phyloP scores from a whole-genome alignment of 257 asterid species.

The Oldenlandia corymbosa region DNA sequence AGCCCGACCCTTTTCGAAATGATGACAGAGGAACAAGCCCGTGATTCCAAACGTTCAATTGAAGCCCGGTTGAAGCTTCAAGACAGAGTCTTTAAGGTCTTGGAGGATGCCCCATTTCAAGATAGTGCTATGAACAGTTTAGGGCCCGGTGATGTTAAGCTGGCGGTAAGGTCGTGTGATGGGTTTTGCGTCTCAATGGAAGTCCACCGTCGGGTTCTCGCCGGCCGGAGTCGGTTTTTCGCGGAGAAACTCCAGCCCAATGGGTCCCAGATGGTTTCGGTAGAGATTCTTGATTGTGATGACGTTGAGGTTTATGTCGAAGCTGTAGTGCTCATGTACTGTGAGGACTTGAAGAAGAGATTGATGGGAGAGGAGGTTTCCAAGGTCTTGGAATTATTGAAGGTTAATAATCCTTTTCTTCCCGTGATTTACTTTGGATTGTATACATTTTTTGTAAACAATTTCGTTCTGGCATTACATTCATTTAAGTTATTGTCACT shows the following conservation, averaged over 20 bases:
- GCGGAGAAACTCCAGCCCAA: conserved; percentile 61
- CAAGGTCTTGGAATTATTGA: conserved; percentile 62
- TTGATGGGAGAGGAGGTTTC: conserved; percentile 57
- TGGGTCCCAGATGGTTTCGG: conserved; percentile 53
- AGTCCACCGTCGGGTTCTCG: conserved; percentile 67
- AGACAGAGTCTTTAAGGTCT: conserved; percentile 48
- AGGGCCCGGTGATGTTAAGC: conserved; percentile 63
- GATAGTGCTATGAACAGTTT: background rate
- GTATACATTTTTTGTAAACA: background rate
- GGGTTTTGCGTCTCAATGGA: conserved; percentile 54
- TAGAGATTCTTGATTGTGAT: conserved; percentile 89
- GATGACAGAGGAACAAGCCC: conserved; percentile 67
- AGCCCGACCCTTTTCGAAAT: conserved; percentile 76
- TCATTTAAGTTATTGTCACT: background rate
- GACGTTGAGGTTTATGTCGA: conserved; percentile 82
- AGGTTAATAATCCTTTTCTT: conserved; percentile 43
- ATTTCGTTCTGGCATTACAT: background rate
- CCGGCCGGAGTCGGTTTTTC: conserved; percentile 64
- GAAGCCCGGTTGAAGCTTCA: conserved; percentile 43
- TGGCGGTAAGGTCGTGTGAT: conserved; percentile 50
- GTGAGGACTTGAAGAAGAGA: conserved; percentile 51
- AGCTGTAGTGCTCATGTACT: conserved; percentile 76
- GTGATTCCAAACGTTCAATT: conserved; percentile 33
- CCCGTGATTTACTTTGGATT: background rate
- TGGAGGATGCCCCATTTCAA: conserved; percentile 49